Evolutionary conservation across 2,329 filamentous ascomycete genomes (phyloP).

Genomic region (Fusarium proliferatum): DNA sequence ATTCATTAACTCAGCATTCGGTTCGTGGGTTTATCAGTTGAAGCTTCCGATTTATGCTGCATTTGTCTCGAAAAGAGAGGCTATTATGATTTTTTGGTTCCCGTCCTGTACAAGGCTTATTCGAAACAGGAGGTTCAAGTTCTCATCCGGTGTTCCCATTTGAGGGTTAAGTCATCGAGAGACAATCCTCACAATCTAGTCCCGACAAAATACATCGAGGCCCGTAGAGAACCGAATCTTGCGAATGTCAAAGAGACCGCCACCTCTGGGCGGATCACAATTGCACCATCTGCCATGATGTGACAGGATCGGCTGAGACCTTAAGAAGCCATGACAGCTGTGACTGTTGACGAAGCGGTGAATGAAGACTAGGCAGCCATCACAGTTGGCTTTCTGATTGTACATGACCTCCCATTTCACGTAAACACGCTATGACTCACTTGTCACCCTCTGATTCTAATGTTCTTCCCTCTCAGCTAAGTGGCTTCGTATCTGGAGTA

Average conservation of each 20-base stretch:
- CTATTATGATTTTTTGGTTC: background rate
- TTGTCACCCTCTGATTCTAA: background rate
- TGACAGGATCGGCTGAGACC: background rate
- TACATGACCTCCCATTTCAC: background rate
- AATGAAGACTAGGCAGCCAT: background rate
- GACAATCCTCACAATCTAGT: background rate
- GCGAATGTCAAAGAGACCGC: background rate
- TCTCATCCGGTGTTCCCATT: background rate
- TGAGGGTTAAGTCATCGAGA: background rate
- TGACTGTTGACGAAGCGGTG: conserved; percentile 13
- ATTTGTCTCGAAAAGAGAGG: background rate
- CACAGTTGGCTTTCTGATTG: background rate
- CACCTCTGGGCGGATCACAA: background rate
- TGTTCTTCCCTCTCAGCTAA: background rate
- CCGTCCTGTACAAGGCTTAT: background rate
- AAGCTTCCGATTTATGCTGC: background rate
- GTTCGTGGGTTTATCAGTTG: background rate
- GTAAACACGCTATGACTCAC: background rate
- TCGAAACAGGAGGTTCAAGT: background rate
- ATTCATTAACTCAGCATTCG: background rate
- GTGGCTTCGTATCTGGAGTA: background rate
- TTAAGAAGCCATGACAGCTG: background rate
- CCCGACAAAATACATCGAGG: background rate
- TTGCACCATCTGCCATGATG: background rate
- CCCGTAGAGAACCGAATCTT: background rate